Evolutionary conservation across 2,329 filamentous ascomycete genomes (phyloP).

Genomic region (Monosporascus sp.): DNA sequence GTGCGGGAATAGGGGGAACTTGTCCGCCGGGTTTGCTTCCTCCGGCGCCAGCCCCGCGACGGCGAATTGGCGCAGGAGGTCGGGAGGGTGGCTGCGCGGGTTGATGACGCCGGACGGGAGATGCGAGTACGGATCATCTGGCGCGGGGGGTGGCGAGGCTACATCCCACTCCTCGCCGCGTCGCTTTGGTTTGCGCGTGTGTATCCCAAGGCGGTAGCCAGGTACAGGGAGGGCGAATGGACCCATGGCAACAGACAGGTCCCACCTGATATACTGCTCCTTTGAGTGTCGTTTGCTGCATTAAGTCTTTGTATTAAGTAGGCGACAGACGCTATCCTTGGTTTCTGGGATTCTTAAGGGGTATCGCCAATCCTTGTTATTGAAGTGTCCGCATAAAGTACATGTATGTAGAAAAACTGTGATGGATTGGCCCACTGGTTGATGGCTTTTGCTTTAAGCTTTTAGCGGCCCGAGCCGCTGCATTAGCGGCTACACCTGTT

Average conservation of each 20-base stretch:
- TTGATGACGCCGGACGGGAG: conserved; percentile 40
- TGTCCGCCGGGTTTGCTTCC: conserved; percentile 35
- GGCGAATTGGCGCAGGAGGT: conserved; percentile 47
- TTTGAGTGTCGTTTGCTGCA: background rate
- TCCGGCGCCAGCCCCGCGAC: conserved; percentile 47
- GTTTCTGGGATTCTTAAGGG: too few species aligned
- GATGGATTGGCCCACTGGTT: too few species aligned
- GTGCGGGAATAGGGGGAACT: conserved; percentile 47
- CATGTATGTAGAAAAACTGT: too few species aligned
- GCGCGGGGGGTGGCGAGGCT: conserved; percentile 6
- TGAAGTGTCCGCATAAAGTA: too few species aligned
- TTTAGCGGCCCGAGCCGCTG: too few species aligned
- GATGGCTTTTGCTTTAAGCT: too few species aligned
- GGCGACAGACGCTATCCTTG: too few species aligned
- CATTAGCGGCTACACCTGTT: too few species aligned
- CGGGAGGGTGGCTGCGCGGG: conserved; percentile 49
- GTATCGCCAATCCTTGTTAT: too few species aligned
- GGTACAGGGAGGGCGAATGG: conserved; percentile 26
- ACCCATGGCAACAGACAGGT: conserved; percentile 10
- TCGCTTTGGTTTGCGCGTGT: conserved; percentile 28
- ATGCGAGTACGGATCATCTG: conserved; percentile 9
- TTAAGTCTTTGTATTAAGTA: too few species aligned
- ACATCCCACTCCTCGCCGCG: conserved; percentile 5
- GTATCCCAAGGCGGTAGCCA: conserved; percentile 19
- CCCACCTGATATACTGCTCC: background rate